Percentiles rank a stretch among this genome's conserved stretches.
These are phyloP conservation scores for Elsinoe australis DNA, from an alignment of 2,329 filamentous ascomycete genomes.

Conservation along the genomic window DNA sequence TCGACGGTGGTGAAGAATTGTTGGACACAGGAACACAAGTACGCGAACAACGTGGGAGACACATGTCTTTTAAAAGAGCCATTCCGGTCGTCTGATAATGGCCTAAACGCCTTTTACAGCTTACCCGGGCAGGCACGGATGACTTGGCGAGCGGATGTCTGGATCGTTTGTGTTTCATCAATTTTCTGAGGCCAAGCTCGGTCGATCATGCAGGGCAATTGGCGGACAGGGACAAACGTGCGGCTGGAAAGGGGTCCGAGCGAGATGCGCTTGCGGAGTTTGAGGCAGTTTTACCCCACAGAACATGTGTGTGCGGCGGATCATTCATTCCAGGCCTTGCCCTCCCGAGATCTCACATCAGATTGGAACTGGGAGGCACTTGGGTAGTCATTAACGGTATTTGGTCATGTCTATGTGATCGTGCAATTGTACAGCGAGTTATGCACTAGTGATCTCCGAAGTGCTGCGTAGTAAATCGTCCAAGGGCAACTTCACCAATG, in stretches of 20 bases:
- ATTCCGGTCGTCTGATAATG: slow-evolving; percentile 1
- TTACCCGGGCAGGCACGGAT: slow-evolving; percentile 3
- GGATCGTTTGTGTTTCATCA: slow-evolving; percentile 13
- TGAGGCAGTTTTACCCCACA: slow-evolving; percentile 17
- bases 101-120: slow-evolving; percentile 3
- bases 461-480: slow-evolving; percentile 53
- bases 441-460: slow-evolving; percentile 9
- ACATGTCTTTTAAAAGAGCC: slow-evolving; percentile 5
- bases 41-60: not conserved
- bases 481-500: slow-evolving; percentile 73
- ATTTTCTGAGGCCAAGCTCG: slow-evolving; percentile 13
- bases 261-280: slow-evolving; percentile 16
- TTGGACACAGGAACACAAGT: not conserved
- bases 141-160: not conserved
- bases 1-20: not conserved
- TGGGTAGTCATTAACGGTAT: slow-evolving; percentile 2
- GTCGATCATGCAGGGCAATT: slow-evolving; percentile 16
- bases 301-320: not conserved
- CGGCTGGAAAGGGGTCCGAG: slow-evolving; percentile 8
- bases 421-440: not conserved
- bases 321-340: not conserved
- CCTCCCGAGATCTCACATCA: not conserved
- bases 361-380: too few species aligned
- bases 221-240: not conserved
- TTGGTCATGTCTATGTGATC: slow-evolving; percentile 14